Conservation (phyloP, 2,329 filamentous ascomycete species). For the Xylariaceae sp. region DNA sequence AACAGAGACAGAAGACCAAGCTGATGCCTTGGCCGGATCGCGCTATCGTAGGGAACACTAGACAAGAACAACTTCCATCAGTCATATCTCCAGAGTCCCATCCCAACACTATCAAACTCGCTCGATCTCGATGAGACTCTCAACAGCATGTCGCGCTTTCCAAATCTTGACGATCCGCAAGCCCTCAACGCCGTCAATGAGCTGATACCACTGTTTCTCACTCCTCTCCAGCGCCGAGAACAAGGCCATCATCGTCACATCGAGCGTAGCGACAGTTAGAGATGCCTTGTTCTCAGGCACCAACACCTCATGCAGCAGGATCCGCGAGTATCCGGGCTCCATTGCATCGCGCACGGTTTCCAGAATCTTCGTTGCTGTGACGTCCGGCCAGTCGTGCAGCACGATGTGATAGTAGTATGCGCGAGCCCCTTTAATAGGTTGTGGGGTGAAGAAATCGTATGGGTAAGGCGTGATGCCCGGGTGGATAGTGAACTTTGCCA, state of each 20-base stretch:
- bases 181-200: background rate
- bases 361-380: background rate
- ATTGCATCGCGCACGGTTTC: background rate
- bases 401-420: background rate
- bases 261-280: background rate
- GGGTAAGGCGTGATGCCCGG: background rate
- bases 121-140: background rate
- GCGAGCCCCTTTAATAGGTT: conserved; percentile 2
- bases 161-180: background rate
- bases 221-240: background rate
- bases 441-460: conserved; percentile 7
- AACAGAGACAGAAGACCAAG: no score
- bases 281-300: background rate
- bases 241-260: background rate
- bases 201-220: background rate
- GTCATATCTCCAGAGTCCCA: no score
- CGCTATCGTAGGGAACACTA: no score
- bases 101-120: background rate
- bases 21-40: no score
- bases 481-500: conserved; percentile 7
- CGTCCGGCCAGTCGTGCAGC: conserved; percentile 5
- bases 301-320: background rate
- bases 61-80: no score
- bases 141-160: background rate
- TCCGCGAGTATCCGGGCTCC: background rate